These are phyloP conservation scores for Fusarium algeriense DNA, from an alignment of 2,329 filamentous ascomycete genomes.

Conservation along the genomic window DNA sequence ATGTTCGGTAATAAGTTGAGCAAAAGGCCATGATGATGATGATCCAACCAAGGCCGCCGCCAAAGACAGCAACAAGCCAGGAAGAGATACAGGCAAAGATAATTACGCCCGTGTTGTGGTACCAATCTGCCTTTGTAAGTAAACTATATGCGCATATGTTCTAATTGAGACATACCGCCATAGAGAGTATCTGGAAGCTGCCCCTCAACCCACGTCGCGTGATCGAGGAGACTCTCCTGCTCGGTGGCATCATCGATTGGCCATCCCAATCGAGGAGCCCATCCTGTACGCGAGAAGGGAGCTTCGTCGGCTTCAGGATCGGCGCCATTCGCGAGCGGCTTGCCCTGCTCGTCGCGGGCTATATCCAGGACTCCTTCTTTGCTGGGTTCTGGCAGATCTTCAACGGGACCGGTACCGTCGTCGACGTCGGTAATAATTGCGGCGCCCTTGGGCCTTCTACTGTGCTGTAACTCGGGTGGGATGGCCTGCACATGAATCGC, in stretches of 20 bases:
- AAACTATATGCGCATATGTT: not conserved
- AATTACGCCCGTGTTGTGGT: conserved; percentile 96
- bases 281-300: conserved; percentile 73
- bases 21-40: conserved; percentile 93
- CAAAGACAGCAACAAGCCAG: conserved; percentile 89
- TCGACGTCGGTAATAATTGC: conserved; percentile 84
- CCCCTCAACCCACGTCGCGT: conserved; percentile 87
- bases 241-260: conserved; percentile 68
- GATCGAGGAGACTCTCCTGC: conserved; percentile 81
- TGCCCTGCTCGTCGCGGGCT: conserved; percentile 62
- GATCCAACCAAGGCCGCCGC: conserved; percentile 92
- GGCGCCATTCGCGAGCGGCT: conserved; percentile 62
- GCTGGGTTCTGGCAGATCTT: conserved; percentile 81
- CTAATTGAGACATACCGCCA: conserved; percentile 71
- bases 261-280: conserved; percentile 88
- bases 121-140: conserved; percentile 79
- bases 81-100: conserved; percentile 91
- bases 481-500: conserved; percentile 49
- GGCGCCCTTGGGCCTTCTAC: conserved; percentile 66
- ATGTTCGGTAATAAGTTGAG: conserved; percentile 96
- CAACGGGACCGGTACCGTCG: conserved; percentile 74
- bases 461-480: conserved; percentile 53
- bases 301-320: conserved; percentile 65
- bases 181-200: conserved; percentile 90
- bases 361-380: conserved; percentile 75